Percentiles rank a stretch among this genome's conserved stretches.
phyloP scores from a whole-genome alignment of 306 rosid species.

The Medicago arabica region DNA sequence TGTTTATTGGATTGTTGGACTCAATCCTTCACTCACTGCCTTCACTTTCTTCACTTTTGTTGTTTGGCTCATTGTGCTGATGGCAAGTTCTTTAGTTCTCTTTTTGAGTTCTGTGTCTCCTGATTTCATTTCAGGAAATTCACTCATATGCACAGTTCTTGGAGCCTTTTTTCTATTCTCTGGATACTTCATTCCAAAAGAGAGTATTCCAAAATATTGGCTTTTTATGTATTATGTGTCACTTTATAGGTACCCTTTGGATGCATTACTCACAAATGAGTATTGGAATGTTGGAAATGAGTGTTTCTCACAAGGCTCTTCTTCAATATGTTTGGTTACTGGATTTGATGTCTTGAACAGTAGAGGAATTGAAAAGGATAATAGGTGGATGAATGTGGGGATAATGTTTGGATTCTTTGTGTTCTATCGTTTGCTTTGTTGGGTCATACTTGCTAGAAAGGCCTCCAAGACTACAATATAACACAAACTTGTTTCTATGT shows the following conservation, averaged over 20 bases:
- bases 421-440: conserved; percentile 80
- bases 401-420: conserved; percentile 79
- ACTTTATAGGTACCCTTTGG: conserved; percentile 85
- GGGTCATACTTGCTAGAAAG: conserved; percentile 73
- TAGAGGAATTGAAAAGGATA: conserved; percentile 77
- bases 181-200: conserved; percentile 91
- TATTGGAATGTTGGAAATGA: conserved; percentile 60
- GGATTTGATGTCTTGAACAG: conserved; percentile 80
- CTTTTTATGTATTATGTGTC: conserved; percentile 94
- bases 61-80: conserved; percentile 87
- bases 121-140: conserved; percentile 89
- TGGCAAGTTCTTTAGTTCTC: conserved; percentile 89
- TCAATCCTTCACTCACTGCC: conserved; percentile 71
- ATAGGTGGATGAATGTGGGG: conserved; percentile 76
- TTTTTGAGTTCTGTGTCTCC: conserved; percentile 87
- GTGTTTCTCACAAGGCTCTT: conserved; percentile 46
- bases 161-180: conserved; percentile 92
- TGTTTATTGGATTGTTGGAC: conserved; percentile 86
- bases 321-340: conserved; percentile 47
- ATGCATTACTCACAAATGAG: conserved; percentile 78
- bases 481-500: not conserved
- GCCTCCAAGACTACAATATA: conserved; percentile 66
- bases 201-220: conserved; percentile 87
- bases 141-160: conserved; percentile 82
- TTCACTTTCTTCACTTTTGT: conserved; percentile 75